These are phyloP conservation scores for Corylus heterophylla DNA, from an alignment of 306 rosid genomes.

Conservation along the genomic window DNA sequence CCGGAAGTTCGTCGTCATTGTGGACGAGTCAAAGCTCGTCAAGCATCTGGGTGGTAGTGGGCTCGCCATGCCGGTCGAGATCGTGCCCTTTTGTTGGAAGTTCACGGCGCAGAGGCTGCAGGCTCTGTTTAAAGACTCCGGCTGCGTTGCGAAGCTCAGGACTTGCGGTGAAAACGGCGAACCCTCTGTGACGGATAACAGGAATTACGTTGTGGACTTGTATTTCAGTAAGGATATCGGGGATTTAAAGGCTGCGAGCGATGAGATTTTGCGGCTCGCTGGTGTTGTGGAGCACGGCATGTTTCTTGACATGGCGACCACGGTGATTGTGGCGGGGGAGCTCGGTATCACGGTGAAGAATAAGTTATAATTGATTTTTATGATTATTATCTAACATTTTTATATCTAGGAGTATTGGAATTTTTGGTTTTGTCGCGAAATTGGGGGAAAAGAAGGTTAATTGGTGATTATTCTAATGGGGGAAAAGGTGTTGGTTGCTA, in stretches of 20 bases:
- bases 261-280: conserved; percentile 61
- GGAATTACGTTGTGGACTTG: conserved; percentile 73
- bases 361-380: conserved; percentile 29
- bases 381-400: conserved; percentile 28
- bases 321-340: conserved; percentile 85
- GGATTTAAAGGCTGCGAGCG: conserved; percentile 76
- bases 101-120: conserved; percentile 58
- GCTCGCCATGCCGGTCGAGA: conserved; percentile 84
- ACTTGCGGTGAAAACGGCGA: conserved; percentile 40
- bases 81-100: conserved; percentile 78
- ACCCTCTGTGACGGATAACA: conserved; percentile 74
- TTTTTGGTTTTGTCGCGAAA: conserved; percentile 16
- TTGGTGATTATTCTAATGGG: conserved; percentile 23
- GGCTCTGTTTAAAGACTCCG: conserved; percentile 49
- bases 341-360: conserved; percentile 67
- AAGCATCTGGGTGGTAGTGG: conserved; percentile 68
- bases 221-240: conserved; percentile 67
- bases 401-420: conserved; percentile 25
- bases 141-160: conserved; percentile 69
- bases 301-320: conserved; percentile 85
- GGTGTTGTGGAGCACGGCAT: conserved; percentile 96
- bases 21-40: conserved; percentile 79
- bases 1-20: conserved; percentile 70
- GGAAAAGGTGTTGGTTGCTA: conserved; percentile 8
- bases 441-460: neutral